A percentile compares a stretch with the other conserved stretches of the same genome.
These are phyloP conservation scores for Neospora caninum DNA, from an alignment of 169 alveolate genomes.

Conservation along the genomic window DNA sequence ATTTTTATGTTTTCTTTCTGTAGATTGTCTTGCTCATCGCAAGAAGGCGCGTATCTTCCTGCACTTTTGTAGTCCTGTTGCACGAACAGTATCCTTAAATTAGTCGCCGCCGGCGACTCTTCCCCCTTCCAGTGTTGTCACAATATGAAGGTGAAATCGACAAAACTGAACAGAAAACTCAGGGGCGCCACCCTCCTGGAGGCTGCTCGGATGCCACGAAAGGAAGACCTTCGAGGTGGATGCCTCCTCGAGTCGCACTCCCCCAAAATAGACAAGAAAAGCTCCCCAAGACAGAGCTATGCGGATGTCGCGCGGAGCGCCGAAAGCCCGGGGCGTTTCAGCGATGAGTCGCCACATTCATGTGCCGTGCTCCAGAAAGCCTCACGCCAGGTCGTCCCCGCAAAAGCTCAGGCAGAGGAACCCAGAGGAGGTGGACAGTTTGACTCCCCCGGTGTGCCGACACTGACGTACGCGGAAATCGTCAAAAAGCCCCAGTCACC, in stretches of 20 bases:
- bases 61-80: not conserved
- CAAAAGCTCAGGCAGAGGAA: no score
- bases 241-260: not conserved
- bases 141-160: not conserved
- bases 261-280: not conserved
- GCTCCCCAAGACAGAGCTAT: not conserved
- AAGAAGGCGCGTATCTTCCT: not conserved
- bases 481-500: not conserved
- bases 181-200: not conserved
- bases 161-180: not conserved
- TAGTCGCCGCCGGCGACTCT: not conserved
- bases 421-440: no score
- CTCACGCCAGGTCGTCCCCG: not conserved
- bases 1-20: no score
- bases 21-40: slow-evolving; percentile 1
- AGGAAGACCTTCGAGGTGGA: not conserved
- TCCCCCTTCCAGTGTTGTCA: not conserved
- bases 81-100: not conserved
- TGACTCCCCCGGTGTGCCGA: not conserved
- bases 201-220: not conserved
- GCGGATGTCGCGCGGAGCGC: not conserved
- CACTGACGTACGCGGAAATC: not conserved
- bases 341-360: not conserved
- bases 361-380: not conserved
- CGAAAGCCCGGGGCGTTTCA: not conserved